Base-by-base conservation (phyloP, 1,284 basidiomycete species). In the Marasmius sp. region DNA sequence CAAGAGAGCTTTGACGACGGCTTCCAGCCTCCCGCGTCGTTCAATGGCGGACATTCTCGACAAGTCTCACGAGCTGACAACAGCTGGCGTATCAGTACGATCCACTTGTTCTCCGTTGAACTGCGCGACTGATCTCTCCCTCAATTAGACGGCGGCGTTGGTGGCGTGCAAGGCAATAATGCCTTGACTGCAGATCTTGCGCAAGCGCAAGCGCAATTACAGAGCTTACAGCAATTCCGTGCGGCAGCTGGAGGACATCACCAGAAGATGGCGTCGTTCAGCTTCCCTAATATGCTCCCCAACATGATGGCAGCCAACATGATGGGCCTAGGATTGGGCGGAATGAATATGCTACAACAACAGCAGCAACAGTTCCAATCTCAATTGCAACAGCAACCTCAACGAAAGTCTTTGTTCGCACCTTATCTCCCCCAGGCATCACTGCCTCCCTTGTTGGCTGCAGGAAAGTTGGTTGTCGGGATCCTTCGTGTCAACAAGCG, bases 401-500 rank as follows among this genome's bases (percentile, higher is more conserved):
- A 97, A 77, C 92, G 97, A 77, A 99, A 99, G 81, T 98, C 95
- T 48, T 85, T 99, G 56, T 99, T 99, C 72, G 97, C 97, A 66
- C 97, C 97, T 61, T 99, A 99, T 74, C 87, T 99, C 61, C 97
- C 97, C 58, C 97, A 98, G 75, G 96, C 96, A 9, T 97, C 95
- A 48, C 85, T 99, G 51, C 97, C 97, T 36, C 97, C 97, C 54
- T 87, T 99, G 63, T 86, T 99, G 58, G 93, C 94, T n/a, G 96
- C 97, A 16, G 97, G 97, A 56, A 99, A 99, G 79, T 85, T 99
- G 53, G 97, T 99, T 62, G 96, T 99, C 61, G 97, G 97, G 66
- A 94, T 98, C 58, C 80, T 99, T 58, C 91, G 97, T 57, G 96
- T 99, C 70, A 99, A 99, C 82, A 99, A 99, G 81, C 92, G 97